phyloP scores from a whole-genome alignment of 306 rosid genomes.

The Prunus armeniaca region DNA sequence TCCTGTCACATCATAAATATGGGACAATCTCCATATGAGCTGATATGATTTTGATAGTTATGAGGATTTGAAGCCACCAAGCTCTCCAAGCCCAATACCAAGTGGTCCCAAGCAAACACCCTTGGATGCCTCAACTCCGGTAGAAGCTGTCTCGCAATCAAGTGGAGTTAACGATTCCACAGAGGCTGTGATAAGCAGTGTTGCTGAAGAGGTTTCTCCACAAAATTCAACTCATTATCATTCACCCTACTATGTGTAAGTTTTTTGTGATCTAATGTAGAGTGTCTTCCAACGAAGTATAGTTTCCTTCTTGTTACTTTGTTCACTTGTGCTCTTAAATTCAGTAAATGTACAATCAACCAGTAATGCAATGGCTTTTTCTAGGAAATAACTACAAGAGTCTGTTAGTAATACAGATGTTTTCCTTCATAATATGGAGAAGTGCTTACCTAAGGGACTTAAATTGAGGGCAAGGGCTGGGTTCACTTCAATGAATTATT shows the following conservation, averaged over 20 bases:
- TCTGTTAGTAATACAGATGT: neutral
- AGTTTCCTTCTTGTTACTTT: neutral
- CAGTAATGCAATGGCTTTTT: neutral
- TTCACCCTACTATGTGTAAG: conserved; percentile 53
- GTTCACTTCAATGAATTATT: neutral
- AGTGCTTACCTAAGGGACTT: no score
- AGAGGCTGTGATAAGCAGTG: neutral
- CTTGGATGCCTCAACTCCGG: conserved; percentile 18
- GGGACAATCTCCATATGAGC: neutral
- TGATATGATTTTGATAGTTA: conserved; percentile 35
- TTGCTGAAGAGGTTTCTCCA: conserved; percentile 28
- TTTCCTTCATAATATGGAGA: neutral
- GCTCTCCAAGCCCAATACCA: conserved; percentile 56
- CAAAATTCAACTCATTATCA: conserved; percentile 23
- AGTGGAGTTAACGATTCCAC: conserved; percentile 18
- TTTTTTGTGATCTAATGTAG: neutral
- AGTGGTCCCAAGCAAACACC: conserved; percentile 34
- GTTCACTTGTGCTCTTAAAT: neutral
- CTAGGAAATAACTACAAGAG: neutral
- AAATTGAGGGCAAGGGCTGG: no score
- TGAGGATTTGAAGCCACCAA: conserved; percentile 63
- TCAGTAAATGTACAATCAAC: neutral
- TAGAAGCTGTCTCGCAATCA: conserved; percentile 28
- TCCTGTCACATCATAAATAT: neutral
- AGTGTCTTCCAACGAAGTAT: neutral